Conservation (phyloP, 257 asterid genomes). For the Schizonepeta tenuifolia region DNA sequence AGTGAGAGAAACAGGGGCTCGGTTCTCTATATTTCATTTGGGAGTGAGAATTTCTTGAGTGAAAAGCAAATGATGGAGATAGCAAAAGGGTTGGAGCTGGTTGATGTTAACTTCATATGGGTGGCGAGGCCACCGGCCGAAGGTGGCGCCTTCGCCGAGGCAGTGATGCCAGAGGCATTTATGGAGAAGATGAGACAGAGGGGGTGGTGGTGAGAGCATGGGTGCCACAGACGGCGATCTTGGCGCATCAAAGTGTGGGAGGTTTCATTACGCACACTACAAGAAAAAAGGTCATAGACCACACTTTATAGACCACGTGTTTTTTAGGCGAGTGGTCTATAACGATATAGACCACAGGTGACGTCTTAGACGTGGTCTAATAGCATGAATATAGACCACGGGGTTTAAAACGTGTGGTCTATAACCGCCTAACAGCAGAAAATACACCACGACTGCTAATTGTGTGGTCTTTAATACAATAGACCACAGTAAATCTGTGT, state of each 20-base stretch:
- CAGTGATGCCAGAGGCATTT: slow-evolving; percentile 42
- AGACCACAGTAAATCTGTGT: no score
- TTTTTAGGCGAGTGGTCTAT: no score
- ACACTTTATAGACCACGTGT: no score
- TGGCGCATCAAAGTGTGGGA: slow-evolving; percentile 39
- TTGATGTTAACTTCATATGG: slow-evolving; percentile 47
- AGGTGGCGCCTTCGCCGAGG: neutral
- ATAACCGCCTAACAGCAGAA: no score
- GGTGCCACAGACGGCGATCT: slow-evolving; percentile 45
- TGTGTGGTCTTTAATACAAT: no score
- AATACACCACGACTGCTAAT: no score
- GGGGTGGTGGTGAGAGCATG: slow-evolving; percentile 34
- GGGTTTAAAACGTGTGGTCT: no score
- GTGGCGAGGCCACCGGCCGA: slow-evolving; percentile 38
- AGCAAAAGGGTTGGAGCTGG: slow-evolving; percentile 44
- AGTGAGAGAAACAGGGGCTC: slow-evolving; percentile 29
- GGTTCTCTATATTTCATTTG: slow-evolving; percentile 48
- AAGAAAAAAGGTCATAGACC: no score
- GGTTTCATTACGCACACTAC: slow-evolving; percentile 55
- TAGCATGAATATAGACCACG: no score
- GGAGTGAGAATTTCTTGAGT: slow-evolving; percentile 50
- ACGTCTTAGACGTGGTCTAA: no score
- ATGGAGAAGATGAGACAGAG: slow-evolving; percentile 30
- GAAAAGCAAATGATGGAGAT: slow-evolving; percentile 41
- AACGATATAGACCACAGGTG: no score